These are phyloP conservation scores for Myotisia sp. DNA, from an alignment of 2,329 filamentous ascomycete species.

Conservation along the genomic window DNA sequence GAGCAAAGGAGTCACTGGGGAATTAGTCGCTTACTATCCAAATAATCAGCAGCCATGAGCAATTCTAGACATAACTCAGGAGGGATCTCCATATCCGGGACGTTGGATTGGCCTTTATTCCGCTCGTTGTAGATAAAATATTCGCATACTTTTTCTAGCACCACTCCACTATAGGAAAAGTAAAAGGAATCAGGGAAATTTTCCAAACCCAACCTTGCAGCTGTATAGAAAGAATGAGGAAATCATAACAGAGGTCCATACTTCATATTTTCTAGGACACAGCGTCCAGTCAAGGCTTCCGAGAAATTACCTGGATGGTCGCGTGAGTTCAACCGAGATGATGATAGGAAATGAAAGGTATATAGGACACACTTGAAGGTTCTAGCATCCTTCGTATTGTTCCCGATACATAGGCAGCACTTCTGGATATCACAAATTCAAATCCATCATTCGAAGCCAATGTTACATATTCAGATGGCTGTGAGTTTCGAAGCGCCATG, in stretches of 20 bases:
- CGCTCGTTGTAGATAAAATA: constrained; percentile 57
- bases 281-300: constrained; percentile 45
- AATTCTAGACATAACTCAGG: constrained; percentile 51
- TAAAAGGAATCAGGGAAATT: background rate
- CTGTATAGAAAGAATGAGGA: background rate
- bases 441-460: constrained; percentile 51
- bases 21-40: constrained; percentile 38
- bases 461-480: constrained; percentile 43
- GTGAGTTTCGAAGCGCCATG: background rate
- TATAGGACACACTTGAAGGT: constrained; percentile 40
- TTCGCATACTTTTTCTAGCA: constrained; percentile 56
- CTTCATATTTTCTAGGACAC: constrained; percentile 47
- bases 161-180: constrained; percentile 36
- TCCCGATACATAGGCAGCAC: constrained; percentile 45
- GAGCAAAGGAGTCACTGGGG: too few relatives aligned
- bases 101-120: constrained; percentile 44
- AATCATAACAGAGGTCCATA: too few relatives aligned
- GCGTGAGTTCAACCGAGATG: background rate
- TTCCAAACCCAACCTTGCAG: background rate
- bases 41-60: constrained; percentile 53
- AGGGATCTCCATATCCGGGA: constrained; percentile 53
- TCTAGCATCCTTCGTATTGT: constrained; percentile 52
- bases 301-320: constrained; percentile 41
- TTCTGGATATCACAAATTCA: constrained; percentile 49
- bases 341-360: background rate